Conservation (phyloP, 805 yeast species). For the Hanseniaspora pseudoguilliermondii region DNA sequence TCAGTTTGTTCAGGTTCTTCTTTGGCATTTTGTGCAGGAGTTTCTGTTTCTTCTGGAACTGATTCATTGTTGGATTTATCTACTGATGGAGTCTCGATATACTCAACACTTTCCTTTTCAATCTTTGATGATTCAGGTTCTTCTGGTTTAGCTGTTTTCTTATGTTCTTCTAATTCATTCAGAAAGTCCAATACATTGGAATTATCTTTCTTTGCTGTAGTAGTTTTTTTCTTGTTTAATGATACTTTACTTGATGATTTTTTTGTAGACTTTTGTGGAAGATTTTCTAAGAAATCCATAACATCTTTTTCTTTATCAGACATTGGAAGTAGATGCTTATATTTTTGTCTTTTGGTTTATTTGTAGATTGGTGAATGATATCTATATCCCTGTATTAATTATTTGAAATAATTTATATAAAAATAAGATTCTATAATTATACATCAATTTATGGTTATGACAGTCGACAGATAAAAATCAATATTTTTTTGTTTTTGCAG, state of each 20-base stretch:
- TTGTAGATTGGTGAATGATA: not conserved
- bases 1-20: constrained; percentile 14
- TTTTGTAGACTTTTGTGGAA: constrained; percentile 45
- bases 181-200: constrained; percentile 33
- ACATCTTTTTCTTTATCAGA: constrained; percentile 49
- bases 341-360: not conserved
- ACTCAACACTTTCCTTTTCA: constrained; percentile 10
- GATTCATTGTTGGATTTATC: constrained; percentile 16
- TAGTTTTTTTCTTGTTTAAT: constrained; percentile 18
- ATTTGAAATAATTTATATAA: too few relatives aligned
- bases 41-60: constrained; percentile 19
- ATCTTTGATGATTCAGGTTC: constrained; percentile 14
- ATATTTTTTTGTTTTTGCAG: too few relatives aligned
- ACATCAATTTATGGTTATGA: too few relatives aligned
- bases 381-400: too few relatives aligned
- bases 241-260: constrained; percentile 18
- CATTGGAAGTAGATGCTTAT: not conserved
- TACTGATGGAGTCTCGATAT: constrained; percentile 10
- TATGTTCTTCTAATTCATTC: constrained; percentile 61
- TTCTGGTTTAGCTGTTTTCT: constrained; percentile 28
- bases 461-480: too few relatives aligned
- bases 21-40: constrained; percentile 18
- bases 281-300: constrained; percentile 63
- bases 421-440: too few relatives aligned
- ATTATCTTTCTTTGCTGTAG: constrained; percentile 24